A percentile compares a stretch with the other conserved stretches of the same genome.
phyloP scores from a whole-genome alignment of 1,284 basidiomycete species.

The Porogramme epimiltina region DNA sequence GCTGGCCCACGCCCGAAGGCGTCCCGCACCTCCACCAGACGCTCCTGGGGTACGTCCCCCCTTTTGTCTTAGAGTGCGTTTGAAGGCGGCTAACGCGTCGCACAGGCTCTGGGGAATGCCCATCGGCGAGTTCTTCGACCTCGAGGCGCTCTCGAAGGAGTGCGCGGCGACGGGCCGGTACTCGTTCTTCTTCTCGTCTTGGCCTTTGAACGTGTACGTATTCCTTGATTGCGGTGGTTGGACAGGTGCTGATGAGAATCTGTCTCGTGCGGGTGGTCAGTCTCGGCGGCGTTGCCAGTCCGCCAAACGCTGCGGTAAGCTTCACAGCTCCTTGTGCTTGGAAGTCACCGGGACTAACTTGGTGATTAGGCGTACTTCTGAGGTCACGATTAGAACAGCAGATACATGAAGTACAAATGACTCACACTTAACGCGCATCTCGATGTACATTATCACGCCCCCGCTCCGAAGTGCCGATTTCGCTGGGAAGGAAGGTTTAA shows the following conservation, averaged over 20 bases:
- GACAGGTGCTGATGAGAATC: background rate
- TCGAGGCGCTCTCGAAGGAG: conserved; percentile 58
- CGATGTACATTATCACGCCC: no score
- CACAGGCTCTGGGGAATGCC: conserved; percentile 73
- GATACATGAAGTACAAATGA: no score
- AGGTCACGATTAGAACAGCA: no score
- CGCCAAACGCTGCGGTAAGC: conserved; percentile 70
- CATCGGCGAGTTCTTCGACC: conserved; percentile 73
- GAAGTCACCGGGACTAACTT: no score
- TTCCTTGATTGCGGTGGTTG: background rate
- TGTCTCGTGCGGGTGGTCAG: conserved; percentile 36
- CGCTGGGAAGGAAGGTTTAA: no score
- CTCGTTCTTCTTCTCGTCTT: conserved; percentile 75
- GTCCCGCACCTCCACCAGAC: conserved; percentile 62
- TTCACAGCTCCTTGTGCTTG: no score
- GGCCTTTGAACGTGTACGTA: conserved; percentile 66
- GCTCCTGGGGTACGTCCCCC: conserved; percentile 52
- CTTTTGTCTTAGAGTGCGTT: background rate
- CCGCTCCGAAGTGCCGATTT: no score
- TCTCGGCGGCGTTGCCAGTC: conserved; percentile 66
- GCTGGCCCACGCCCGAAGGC: conserved; percentile 56
- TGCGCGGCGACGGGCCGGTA: conserved; percentile 62
- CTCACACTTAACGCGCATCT: no score
- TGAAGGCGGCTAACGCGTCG: background rate
- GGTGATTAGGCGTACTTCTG: conserved; percentile 10